Base-by-base conservation (phyloP, 306 rosid species). In the Quercus suber region DNA sequence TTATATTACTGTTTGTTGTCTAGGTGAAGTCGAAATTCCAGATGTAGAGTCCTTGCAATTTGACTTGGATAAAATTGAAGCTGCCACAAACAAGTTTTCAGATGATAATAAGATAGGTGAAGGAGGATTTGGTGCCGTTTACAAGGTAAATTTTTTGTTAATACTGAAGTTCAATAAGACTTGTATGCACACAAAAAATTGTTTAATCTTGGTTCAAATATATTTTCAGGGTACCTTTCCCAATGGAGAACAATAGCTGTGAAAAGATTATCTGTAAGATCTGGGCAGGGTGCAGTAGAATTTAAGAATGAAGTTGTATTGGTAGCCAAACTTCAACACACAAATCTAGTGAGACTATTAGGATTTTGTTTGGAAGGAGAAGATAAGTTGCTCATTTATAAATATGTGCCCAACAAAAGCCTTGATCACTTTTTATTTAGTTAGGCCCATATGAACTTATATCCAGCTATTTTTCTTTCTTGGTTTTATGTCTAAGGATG, bases 261-360 rank as follows among this genome's bases (percentile, higher is more conserved):
- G 5, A 90, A 92, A 80, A 84, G 96, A 78, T 80, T 92, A 33
- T 90, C 91, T 0, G 57, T 72, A 55, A 83, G 76, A 27, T 92
- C 94, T 4, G 69, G 79, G 76, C 94, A 90, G 81, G 94, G 94
- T 11, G 77, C 79, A 17, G 88, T 68, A 76, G 91, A 89, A 60
- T 93, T 90, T 79, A 90, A 84, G 63, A 93, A 89, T 72, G 97
- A 92, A 74, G 92, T 88, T 27, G 31, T 83, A 60, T 79, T 92
- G 60, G 85, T 92, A 55, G 86, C 88, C n/a, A 90, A 88, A 61
- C 96, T 90, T 82, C 97, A 92, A 31, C 96, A 89, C 12, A 90
- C 85, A 85, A 92, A 89, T 88, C 85, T 92, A 55, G 93, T 90
- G 71, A 87, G 83, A 14, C 78, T 92, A 52, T 59, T 88, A 2